These are phyloP conservation scores for Ormosia semicastrata DNA, from an alignment of 306 rosid genomes.

Conservation along the genomic window DNA sequence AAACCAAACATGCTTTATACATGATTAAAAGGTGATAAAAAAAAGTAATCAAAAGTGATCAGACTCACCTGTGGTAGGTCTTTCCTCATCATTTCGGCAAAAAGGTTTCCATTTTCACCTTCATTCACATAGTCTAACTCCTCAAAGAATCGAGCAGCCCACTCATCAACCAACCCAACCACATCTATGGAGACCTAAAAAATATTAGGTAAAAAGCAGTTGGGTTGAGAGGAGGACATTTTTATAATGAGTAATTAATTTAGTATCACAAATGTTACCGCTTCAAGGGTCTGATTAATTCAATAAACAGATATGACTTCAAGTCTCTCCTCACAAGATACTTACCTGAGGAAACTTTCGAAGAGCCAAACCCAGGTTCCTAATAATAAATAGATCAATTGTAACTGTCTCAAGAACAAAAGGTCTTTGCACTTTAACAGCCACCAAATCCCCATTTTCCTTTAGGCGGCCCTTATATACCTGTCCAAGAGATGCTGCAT, in stretches of 20 bases:
- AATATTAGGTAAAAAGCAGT: conserved; percentile 16
- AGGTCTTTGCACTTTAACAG: conserved; percentile 99
- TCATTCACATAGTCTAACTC: conserved; percentile 94
- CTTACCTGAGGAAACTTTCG: conserved; percentile 91
- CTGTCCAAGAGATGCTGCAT: conserved; percentile 97
- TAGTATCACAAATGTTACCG: conserved; percentile 12
- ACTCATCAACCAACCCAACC: conserved; percentile 97
- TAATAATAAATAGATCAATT: conserved; percentile 75
- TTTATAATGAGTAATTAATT: conserved; percentile 17
- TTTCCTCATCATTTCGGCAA: conserved; percentile 96
- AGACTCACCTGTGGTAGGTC: conserved; percentile 91
- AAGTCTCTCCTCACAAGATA: conserved; percentile 22
- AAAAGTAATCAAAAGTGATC: background rate
- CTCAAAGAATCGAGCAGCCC: conserved; percentile 99
- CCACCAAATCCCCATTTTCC: conserved; percentile 95
- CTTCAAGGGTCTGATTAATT: background rate
- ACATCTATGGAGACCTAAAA: conserved; percentile 88
- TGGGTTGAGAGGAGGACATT: conserved; percentile 13
- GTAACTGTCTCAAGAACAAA: conserved; percentile 98
- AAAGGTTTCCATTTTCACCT: conserved; percentile 87
- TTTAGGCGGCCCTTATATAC: conserved; percentile 90
- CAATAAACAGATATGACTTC: conserved; percentile 7
- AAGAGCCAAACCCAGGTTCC: conserved; percentile 88
- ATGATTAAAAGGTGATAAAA: conserved; percentile 10
- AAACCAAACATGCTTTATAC: background rate